phyloP scores from a whole-genome alignment of 1,139 yeast species.

The Pichia sp. region DNA sequence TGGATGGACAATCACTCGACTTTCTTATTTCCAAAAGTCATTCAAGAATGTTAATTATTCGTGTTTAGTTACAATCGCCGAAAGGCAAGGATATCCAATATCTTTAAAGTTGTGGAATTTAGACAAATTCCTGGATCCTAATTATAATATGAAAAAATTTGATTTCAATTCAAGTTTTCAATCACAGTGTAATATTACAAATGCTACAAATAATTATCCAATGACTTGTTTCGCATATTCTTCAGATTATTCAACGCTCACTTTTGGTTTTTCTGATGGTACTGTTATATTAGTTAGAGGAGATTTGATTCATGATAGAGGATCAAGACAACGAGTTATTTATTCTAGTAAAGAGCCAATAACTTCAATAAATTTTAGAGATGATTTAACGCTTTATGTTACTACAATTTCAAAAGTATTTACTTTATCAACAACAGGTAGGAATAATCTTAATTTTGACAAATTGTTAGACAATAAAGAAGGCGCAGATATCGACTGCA shows the following conservation, averaged over 20 bases:
- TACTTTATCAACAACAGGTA: slow-evolving; percentile 72
- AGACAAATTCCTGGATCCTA: slow-evolving; percentile 35
- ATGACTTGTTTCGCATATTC: slow-evolving; percentile 59
- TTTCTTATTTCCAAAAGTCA: slow-evolving; percentile 36
- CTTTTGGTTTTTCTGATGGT: slow-evolving; percentile 86
- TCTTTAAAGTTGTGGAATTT: slow-evolving; percentile 70
- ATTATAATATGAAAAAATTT: slow-evolving; percentile 16
- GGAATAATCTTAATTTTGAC: slow-evolving; percentile 66
- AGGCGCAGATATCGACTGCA: slow-evolving; percentile 74
- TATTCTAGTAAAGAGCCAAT: slow-evolving; percentile 74
- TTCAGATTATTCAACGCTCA: slow-evolving; percentile 57
- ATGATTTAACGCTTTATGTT: slow-evolving; percentile 44
- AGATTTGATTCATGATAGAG: slow-evolving; percentile 81
- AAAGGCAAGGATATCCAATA: slow-evolving; percentile 63
- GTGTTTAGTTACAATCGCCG: slow-evolving; percentile 65
- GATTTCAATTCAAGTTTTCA: slow-evolving; percentile 27
- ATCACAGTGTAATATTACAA: slow-evolving; percentile 24
- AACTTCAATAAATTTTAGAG: slow-evolving; percentile 63
- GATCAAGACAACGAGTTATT: slow-evolving; percentile 77
- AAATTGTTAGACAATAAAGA: slow-evolving; percentile 50
- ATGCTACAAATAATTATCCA: slow-evolving; percentile 55
- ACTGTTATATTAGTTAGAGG: slow-evolving; percentile 78
- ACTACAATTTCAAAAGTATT: slow-evolving; percentile 66
- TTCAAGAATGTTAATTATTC: neutral
- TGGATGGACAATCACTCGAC: slow-evolving; percentile 56